phyloP scores from a whole-genome alignment of 768 basidiomycete species.

The Mycena haematopus region DNA sequence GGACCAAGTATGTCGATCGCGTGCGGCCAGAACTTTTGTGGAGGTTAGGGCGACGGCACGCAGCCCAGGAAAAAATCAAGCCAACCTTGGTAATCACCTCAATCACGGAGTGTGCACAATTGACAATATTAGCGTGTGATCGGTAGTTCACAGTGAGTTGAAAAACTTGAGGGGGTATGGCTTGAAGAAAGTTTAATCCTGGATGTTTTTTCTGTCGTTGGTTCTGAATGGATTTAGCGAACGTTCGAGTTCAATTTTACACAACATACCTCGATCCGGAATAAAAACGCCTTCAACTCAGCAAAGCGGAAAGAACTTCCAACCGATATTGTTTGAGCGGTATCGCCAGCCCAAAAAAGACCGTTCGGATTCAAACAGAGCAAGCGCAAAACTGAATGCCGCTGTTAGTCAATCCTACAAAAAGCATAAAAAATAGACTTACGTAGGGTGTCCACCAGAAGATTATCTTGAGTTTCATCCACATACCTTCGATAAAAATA shows the following conservation, averaged over 20 bases:
- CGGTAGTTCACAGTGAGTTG: slow-evolving; percentile 71
- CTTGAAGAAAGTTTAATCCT: slow-evolving; percentile 20
- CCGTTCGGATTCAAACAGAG: slow-evolving; percentile 70
- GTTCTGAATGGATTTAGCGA: slow-evolving; percentile 27
- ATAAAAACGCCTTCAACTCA: slow-evolving; percentile 72
- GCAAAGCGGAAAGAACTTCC: slow-evolving; percentile 77
- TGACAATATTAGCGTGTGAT: slow-evolving; percentile 74
- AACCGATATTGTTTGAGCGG: slow-evolving; percentile 77
- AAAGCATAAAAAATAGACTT: background rate
- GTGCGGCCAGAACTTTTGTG: slow-evolving; percentile 58
- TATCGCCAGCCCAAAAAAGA: slow-evolving; percentile 81
- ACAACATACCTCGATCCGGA: slow-evolving; percentile 59
- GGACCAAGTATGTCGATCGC: slow-evolving; percentile 63
- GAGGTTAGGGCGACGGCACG: too few species aligned
- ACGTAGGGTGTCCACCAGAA: slow-evolving; percentile 63
- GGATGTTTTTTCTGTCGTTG: slow-evolving; percentile 24
- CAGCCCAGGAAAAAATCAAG: too few species aligned
- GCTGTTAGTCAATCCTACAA: background rate
- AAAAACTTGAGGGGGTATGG: slow-evolving; percentile 47
- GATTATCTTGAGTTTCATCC: slow-evolving; percentile 77
- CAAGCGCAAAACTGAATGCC: slow-evolving; percentile 53
- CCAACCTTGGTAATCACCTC: slow-evolving; percentile 52
- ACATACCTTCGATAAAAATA: slow-evolving; percentile 56
- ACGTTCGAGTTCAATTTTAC: background rate
- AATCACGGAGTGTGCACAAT: slow-evolving; percentile 69